Base-by-base conservation (phyloP, 129 eudicot genomes). In the Tagetes erecta region DNA sequence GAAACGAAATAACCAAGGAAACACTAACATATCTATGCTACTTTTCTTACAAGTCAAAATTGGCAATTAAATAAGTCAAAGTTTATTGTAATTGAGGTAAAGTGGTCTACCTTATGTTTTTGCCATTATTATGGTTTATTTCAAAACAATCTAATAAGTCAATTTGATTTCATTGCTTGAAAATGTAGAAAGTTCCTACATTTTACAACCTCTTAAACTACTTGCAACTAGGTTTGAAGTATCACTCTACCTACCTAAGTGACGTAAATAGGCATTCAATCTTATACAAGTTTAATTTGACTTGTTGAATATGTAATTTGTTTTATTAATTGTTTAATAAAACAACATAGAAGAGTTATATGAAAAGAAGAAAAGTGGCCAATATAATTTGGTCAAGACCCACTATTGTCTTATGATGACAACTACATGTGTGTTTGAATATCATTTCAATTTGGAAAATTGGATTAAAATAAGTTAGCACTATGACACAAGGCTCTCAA, bases 11-110 rank as follows among this genome's bases (percentile, higher is more conserved):
- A 60, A 34, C 66, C 1, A 33, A 60, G 40, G 41, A 34, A 60
- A 60, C 66, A 60, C 39, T 5, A 45, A 47, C 8, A 14, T 47
- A 55, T 55, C 20, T 55, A 55, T 2, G 14, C 60, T 55, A 20
- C 13, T 46, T 59, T 59, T 51, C 45, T 40, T 66, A 34, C 8
- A 76, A 53, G 80, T 76, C 73, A 76, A 76, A 65, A 31, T 67
- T 76, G 73, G 45, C 67, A 76, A 67, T 52, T 65, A 0, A 20
- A 20, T 8, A n/a, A 46, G 67, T 72, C 67, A 74, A 72, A 20
- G 27, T 20, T 20, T 20, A 20, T 20, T 20, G 27, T 20, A 20
- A 20, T 20, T 20, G 27, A 20, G 27, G 27, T 20, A 20, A 20
- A 20, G 27, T n/a, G n/a, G n/a, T 36, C 3, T 60, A 33, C 35